phyloP scores from a whole-genome alignment of 805 yeast species.

The Ogataea naganishii region DNA sequence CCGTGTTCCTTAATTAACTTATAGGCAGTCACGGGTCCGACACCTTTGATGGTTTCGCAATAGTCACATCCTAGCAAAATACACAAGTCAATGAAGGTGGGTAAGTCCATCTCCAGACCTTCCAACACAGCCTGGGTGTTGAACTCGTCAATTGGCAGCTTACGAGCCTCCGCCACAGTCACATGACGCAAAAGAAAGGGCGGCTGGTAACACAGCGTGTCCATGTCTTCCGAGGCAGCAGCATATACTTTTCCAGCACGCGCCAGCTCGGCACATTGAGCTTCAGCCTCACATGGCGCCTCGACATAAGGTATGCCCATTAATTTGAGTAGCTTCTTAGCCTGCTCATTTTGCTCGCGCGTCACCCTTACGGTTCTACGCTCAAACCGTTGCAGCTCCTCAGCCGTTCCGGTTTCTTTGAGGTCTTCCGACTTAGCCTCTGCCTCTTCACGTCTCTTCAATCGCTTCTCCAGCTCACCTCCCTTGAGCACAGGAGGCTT shows the following conservation, averaged over 20 bases:
- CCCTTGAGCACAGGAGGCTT: slow-evolving; percentile 93
- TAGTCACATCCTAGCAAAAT: slow-evolving; percentile 95
- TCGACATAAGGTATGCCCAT: slow-evolving; percentile 95
- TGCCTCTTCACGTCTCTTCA: slow-evolving; percentile 76
- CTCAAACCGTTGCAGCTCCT: slow-evolving; percentile 68
- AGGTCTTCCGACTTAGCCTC: slow-evolving; percentile 63
- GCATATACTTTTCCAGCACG: slow-evolving; percentile 87
- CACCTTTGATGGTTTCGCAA: slow-evolving; percentile 89
- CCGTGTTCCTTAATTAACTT: slow-evolving; percentile 84
- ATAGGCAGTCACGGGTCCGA: slow-evolving; percentile 92
- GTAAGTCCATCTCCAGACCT: slow-evolving; percentile 65
- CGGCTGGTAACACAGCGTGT: slow-evolving; percentile 86
- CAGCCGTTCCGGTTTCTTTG: slow-evolving; percentile 72
- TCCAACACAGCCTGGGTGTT: slow-evolving; percentile 58
- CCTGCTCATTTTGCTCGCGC: slow-evolving; percentile 88
- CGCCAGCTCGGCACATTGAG: slow-evolving; percentile 94
- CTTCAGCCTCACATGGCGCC: slow-evolving; percentile 98
- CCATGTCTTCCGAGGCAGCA: slow-evolving; percentile 99
- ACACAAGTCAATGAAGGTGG: slow-evolving; percentile 83
- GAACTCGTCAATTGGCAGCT: slow-evolving; percentile 85
- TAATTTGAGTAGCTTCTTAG: slow-evolving; percentile 63
- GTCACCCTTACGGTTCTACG: slow-evolving; percentile 87
- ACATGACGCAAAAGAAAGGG: slow-evolving; percentile 78
- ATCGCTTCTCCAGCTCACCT: slow-evolving; percentile 85
- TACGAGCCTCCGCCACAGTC: slow-evolving; percentile 90